phyloP scores from a whole-genome alignment of 208 protist species.

The Trypanosoma melophagium region DNA sequence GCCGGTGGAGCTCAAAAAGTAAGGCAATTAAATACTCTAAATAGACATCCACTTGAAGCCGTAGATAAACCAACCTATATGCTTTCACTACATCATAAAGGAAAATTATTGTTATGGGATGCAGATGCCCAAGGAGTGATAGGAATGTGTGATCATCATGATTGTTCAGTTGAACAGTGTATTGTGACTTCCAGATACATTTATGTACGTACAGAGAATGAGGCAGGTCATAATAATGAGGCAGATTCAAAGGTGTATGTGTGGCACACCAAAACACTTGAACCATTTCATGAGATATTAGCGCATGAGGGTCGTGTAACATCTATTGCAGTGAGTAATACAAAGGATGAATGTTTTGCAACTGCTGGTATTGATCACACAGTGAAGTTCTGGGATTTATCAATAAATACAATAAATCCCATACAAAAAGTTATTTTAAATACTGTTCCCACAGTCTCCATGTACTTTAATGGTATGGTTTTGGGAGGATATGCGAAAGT shows the following conservation, averaged over 20 bases:
- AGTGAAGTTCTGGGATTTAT: conserved; percentile 74
- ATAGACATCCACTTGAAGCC: neutral
- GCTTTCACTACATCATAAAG: conserved; percentile 60
- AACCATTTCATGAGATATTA: conserved; percentile 39
- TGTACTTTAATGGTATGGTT: conserved; percentile 19
- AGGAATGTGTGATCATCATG: conserved; percentile 45
- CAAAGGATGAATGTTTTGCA: conserved; percentile 39
- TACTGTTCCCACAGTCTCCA: conserved; percentile 21
- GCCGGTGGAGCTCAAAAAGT: conserved; percentile 28
- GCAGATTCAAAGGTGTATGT: conserved; percentile 66
- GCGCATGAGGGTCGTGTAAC: conserved; percentile 66
- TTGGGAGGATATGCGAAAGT: conserved; percentile 10
- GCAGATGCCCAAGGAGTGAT: conserved; percentile 38
- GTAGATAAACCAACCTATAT: conserved; percentile 28
- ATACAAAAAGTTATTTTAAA: conserved; percentile 33
- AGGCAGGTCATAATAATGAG: conserved; percentile 33
- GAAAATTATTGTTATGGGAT: conserved; percentile 73
- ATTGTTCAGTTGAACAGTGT: conserved; percentile 58
- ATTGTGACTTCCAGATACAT: conserved; percentile 40
- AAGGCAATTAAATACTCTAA: conserved; percentile 23
- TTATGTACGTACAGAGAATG: conserved; percentile 62
- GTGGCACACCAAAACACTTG: conserved; percentile 54
- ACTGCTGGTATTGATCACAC: conserved; percentile 67
- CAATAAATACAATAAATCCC: conserved; percentile 5
- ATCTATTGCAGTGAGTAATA: conserved; percentile 45